Conservation (phyloP, 352 stramenopile genomes). For the Phytophthora podocarpi region DNA sequence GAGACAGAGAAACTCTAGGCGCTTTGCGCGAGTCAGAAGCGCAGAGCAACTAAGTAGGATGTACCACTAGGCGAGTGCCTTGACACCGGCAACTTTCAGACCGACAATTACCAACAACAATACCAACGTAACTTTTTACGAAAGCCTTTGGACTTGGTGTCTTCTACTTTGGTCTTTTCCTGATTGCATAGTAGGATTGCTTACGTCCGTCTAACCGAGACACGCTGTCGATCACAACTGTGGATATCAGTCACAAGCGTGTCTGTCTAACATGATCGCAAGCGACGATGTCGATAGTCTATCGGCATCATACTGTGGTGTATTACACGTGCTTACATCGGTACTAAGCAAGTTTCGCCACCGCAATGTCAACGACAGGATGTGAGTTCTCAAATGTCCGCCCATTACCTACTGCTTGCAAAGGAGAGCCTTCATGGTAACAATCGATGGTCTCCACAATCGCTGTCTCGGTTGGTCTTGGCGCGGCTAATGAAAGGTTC, state of each 20-base stretch:
- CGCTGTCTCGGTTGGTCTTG: no score
- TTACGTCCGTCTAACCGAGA: no score
- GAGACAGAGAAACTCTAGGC: background rate
- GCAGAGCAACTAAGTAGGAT: slow-evolving; percentile 12
- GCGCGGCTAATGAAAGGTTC: slow-evolving; percentile 10
- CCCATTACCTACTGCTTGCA: slow-evolving; percentile 9
- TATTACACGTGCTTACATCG: no score
- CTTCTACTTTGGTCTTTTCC: no score
- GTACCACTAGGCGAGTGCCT: slow-evolving; percentile 25
- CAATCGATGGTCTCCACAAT: background rate
- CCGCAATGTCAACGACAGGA: background rate
- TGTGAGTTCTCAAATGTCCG: slow-evolving; percentile 13
- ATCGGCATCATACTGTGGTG: no score
- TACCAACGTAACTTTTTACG: no score
- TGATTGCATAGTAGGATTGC: no score
- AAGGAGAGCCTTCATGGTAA: background rate
- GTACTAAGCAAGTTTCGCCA: background rate
- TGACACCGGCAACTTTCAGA: background rate
- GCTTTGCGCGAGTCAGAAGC: background rate
- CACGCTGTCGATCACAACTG: no score
- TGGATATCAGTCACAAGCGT: no score
- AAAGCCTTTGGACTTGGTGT: no score
- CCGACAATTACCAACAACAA: slow-evolving; percentile 2
- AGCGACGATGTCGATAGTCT: no score
- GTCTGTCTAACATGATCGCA: no score